Evolutionary conservation across 768 basidiomycete species (phyloP).

Genomic region (Calocera viscosa): DNA sequence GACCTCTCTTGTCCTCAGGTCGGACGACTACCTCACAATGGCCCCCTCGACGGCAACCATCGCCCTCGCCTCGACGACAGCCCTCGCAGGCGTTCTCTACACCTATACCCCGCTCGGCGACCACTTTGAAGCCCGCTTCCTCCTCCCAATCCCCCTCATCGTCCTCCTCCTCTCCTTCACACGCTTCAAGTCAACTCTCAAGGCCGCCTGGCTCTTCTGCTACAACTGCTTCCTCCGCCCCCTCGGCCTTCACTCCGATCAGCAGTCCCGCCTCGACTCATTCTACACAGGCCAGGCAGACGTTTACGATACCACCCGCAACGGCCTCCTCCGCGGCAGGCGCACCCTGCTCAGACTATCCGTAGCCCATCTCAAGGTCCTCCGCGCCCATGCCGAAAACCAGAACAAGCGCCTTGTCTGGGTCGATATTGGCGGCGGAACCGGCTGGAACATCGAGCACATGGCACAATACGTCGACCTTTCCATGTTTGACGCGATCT

Average conservation of each 20-base stretch:
- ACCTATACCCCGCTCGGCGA: constrained; percentile 11
- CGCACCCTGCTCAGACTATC: constrained; percentile 60
- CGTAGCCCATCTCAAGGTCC: constrained; percentile 45
- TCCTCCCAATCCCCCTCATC: constrained; percentile 13
- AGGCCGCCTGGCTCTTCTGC: constrained; percentile 20
- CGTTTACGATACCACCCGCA: constrained; percentile 58
- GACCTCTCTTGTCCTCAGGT: background rate
- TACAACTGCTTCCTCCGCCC: constrained; percentile 31
- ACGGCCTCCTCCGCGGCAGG: constrained; percentile 49
- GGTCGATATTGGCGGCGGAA: constrained; percentile 71
- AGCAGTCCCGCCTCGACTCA: constrained; percentile 27
- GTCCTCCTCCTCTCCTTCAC: constrained; percentile 13
- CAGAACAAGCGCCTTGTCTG: constrained; percentile 46
- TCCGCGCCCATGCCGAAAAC: constrained; percentile 24
- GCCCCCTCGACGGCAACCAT: constrained; percentile 1
- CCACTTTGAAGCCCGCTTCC: constrained; percentile 14
- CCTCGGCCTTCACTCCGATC: constrained; percentile 20
- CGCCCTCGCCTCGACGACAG: constrained; percentile 11
- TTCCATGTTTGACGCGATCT: constrained; percentile 50
- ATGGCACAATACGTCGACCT: constrained; percentile 54
- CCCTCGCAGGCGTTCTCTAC: constrained; percentile 15
- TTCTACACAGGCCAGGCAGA: constrained; percentile 60
- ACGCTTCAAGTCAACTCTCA: constrained; percentile 15
- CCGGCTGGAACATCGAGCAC: constrained; percentile 59
- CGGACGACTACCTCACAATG: background rate